These are phyloP conservation scores for Cylindrotheca closterium DNA, from an alignment of 108 stramenopile genomes.

Conservation along the genomic window DNA sequence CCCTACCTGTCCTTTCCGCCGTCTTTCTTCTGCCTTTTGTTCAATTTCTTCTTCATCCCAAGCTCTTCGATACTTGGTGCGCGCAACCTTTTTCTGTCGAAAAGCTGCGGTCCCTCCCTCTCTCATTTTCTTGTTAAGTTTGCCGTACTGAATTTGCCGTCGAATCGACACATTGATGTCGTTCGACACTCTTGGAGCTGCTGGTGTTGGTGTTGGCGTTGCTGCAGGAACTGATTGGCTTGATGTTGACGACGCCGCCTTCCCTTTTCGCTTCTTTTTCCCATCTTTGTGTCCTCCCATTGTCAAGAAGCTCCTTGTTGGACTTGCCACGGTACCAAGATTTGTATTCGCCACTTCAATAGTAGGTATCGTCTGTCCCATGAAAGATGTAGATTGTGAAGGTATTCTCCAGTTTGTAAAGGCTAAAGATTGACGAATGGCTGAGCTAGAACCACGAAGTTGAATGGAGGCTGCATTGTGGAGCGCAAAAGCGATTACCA, in stretches of 20 bases:
- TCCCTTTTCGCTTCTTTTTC: conserved; percentile 68
- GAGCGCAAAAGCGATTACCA: no score
- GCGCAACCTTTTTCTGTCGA: conserved; percentile 44
- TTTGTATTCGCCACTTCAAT: no score
- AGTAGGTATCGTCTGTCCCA: no score
- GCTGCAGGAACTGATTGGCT: conserved; percentile 1
- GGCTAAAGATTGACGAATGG: no score
- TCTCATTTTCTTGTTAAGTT: conserved; percentile 54
- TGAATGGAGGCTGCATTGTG: no score
- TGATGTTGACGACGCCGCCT: conserved; percentile 17
- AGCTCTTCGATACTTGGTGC: conserved; percentile 63
- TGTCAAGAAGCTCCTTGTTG: conserved; percentile 8
- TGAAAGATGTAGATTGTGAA: no score
- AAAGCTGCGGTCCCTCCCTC: conserved; percentile 47
- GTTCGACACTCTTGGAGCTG: conserved; percentile 61
- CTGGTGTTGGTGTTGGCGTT: conserved; percentile 12
- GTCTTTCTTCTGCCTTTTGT: conserved; percentile 47
- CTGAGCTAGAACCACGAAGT: no score
- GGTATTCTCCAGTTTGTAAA: no score
- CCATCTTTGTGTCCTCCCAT: conserved; percentile 82
- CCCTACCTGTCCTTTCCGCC: conserved; percentile 41
- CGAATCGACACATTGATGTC: conserved; percentile 75
- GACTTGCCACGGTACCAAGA: no score
- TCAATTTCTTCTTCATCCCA: conserved; percentile 72
- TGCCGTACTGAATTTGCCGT: conserved; percentile 67